Evolutionary conservation across 2,329 filamentous ascomycete species (phyloP), one percentile per base, ranked within the genome.

Genomic region (Beauveria varroae): DNA sequence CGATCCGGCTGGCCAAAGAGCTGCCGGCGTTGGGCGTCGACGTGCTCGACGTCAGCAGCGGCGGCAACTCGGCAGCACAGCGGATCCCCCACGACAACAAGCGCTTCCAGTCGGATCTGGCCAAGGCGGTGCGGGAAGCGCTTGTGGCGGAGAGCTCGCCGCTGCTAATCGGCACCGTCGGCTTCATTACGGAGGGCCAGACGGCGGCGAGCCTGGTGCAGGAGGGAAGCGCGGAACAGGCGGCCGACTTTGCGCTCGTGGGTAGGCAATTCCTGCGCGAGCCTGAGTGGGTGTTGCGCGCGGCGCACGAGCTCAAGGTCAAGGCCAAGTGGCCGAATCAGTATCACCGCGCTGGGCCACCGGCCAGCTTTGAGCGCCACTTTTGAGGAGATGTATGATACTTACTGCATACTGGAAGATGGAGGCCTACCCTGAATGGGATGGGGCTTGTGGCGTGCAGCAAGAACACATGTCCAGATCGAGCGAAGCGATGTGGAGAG

Each of bases 211-310:
- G 74, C 1, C 75, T 79, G 65, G 83, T 76, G 62, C 88, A 86
- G 69, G 75, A 78, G 60, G 75, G 71, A 18, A 74, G 71, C n/a
- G 72, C 60, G 70, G 67, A 56, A 76, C 83, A 62, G 73, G 76
- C 64, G 72, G 76, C 9, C 57, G 92, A 97, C 70, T 73, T 93
- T n/a, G 85, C 88, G 0, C 79, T 93, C 20, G 80, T 88, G 1
- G 93, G 84, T 0, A 80, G 91, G 61, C 87, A 89, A 69, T 95
- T 95, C 74, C 80, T 96, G 75, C 85, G 91, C 71, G 91, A 96
- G 69, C 89, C 92, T 0, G 86, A 90, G 62, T 86, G 92, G 70
- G 88, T 91, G 9, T 85, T 91, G 74, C 81, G 83, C 40, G 87
- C 84, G 64, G 92, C 90, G 0, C 82, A 89, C 63, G 83, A 91